These are phyloP conservation scores for Yamadazyma mexicana DNA, from an alignment of 1,139 yeast species.

Conservation along the genomic window DNA sequence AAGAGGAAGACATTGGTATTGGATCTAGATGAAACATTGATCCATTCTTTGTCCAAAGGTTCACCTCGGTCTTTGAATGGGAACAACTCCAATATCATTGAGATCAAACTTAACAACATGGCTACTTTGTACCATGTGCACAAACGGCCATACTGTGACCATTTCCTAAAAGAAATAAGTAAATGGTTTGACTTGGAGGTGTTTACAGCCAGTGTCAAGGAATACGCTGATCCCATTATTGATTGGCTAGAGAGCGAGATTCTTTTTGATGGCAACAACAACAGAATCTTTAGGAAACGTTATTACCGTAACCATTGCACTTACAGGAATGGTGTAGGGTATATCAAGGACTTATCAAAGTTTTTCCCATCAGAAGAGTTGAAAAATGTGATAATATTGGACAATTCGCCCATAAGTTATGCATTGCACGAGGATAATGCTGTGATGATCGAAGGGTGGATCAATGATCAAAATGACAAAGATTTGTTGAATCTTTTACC, in stretches of 20 bases:
- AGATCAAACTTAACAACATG: conserved; percentile 67
- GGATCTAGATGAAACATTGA: conserved; percentile 91
- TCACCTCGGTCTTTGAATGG: conserved; percentile 48
- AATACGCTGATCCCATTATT: conserved; percentile 96
- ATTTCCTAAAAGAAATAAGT: conserved; percentile 72
- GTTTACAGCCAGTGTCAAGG: conserved; percentile 91
- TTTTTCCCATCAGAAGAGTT: conserved; percentile 55
- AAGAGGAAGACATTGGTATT: conserved; percentile 70
- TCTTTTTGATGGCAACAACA: conserved; percentile 17
- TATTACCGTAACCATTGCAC: conserved; percentile 82
- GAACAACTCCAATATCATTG: conserved; percentile 71
- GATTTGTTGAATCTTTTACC: conserved; percentile 82
- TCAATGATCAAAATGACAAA: conserved; percentile 86
- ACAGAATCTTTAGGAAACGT: conserved; percentile 53
- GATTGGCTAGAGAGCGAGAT: conserved; percentile 67
- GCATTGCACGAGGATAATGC: conserved; percentile 85
- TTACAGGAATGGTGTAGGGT: conserved; percentile 75
- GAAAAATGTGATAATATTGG: conserved; percentile 75
- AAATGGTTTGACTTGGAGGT: conserved; percentile 89
- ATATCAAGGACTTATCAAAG: conserved; percentile 77
- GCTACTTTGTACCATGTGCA: conserved; percentile 87
- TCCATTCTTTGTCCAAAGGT: conserved; percentile 81
- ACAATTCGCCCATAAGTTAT: conserved; percentile 90
- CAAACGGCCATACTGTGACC: conserved; percentile 89
- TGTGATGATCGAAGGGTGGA: conserved; percentile 95